These are phyloP conservation scores for Jamesozyma jinghongensis DNA, from an alignment of 805 yeast species.

Conservation along the genomic window DNA sequence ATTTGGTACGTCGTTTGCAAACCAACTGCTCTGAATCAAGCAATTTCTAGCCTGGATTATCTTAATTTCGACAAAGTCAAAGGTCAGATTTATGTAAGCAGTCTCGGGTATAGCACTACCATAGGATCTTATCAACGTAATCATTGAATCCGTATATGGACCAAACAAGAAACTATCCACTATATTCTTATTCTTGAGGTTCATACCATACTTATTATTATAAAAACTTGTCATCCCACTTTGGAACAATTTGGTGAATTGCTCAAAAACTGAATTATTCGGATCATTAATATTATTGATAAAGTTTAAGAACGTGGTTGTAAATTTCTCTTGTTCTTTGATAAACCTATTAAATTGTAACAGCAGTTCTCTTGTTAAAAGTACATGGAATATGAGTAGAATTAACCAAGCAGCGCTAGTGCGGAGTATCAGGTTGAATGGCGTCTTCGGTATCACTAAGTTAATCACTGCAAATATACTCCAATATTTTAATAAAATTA, in stretches of 20 bases:
- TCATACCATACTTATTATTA: slow-evolving; percentile 1
- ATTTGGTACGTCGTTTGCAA: not conserved
- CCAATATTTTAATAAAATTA: slow-evolving; percentile 18
- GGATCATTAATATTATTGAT: slow-evolving; percentile 4
- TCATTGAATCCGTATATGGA: slow-evolving; percentile 2
- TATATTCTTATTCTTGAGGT: slow-evolving; percentile 1
- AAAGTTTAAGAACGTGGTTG: slow-evolving; percentile 2
- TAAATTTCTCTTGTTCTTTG: slow-evolving; percentile 8
- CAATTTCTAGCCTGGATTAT: not conserved
- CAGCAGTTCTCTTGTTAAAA: slow-evolving; percentile 12
- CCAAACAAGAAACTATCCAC: slow-evolving; percentile 2
- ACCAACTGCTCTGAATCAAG: not conserved
- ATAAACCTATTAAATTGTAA: slow-evolving; percentile 13
- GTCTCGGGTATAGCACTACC: not conserved
- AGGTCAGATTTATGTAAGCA: not conserved
- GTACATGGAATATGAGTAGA: slow-evolving; percentile 5
- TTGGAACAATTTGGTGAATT: slow-evolving; percentile 4
- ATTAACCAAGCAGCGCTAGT: slow-evolving; percentile 1
- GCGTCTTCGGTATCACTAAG: slow-evolving; percentile 10
- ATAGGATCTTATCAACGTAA: not conserved
- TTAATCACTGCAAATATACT: slow-evolving; percentile 11
- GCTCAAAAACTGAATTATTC: slow-evolving; percentile 10
- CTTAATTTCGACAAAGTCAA: slow-evolving; percentile 1
- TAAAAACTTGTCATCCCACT: slow-evolving; percentile 4
- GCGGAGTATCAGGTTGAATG: slow-evolving; percentile 2